Base-by-base conservation (phyloP, 257 asterid species). In the Plantago major region DNA sequence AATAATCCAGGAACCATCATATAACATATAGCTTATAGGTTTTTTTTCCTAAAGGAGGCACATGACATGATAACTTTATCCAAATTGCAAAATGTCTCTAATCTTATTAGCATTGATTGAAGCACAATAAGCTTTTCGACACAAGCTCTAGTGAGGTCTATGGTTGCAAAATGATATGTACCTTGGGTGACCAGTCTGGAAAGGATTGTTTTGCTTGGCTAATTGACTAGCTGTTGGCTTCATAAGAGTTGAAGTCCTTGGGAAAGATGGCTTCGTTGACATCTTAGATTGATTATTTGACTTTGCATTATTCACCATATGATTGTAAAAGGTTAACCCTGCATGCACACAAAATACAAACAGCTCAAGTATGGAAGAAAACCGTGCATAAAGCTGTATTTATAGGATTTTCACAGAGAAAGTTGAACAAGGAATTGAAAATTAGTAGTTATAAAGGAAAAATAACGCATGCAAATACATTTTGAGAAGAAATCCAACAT, bases 221-320 rank as follows among this genome's bases (percentile, higher is more conserved):
- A 93, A 78, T 70, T 87, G 94, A 76, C 99, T 89, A 43, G 74
- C 94, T 28, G 99, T 93, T 62, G 99, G 99, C 73, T 85, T 93
- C 99, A 93, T 85, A 42, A 93, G 88, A 45, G 99, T 93, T 58
- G 99, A 93, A 53, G 74, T 70, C 82, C 90, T 89, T 18, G 89
- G 80, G 53, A 59, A 69, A 33, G 73, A 66, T 49, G 88, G 79
- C 77, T 89, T 89, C 68, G 33, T 65, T 6, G 78, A 42, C 49
- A 42, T 65, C 74, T 79, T 84, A 37, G 72, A 61, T 76, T 76
- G 88, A 70, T 67, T 67, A 56, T 71, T 76, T 54, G 80, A 62
- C 45, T 64, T 67, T 67, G 60, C 63, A 69, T 69, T 73, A 65
- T 75, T 78, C 60, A 14, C 64, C 70, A 65, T 76, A 61, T 72